Conservation (phyloP, 768 basidiomycete genomes). For the Psilocybe azurescens region DNA sequence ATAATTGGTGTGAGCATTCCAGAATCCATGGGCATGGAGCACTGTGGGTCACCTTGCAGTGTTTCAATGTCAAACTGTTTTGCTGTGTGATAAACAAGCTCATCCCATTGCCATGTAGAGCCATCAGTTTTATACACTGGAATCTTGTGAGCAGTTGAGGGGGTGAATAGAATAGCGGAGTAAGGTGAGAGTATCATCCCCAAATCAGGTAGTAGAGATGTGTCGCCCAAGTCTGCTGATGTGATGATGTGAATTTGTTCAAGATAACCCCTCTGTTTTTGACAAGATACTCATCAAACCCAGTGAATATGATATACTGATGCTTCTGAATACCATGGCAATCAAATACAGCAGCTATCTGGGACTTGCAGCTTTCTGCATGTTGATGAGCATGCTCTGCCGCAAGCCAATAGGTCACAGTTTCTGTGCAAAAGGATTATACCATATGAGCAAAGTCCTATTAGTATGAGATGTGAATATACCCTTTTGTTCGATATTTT, state of each 20-base stretch:
- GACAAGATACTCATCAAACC: conserved; percentile 10
- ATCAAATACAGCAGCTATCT: neutral
- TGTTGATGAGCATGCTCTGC: conserved; percentile 10
- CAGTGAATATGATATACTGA: conserved; percentile 2
- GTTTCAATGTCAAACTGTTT: neutral
- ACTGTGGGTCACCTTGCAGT: neutral
- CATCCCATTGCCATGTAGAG: neutral
- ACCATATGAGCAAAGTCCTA: too few relatives aligned
- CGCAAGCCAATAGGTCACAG: neutral
- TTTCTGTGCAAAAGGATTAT: too few relatives aligned
- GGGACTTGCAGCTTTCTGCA: neutral
- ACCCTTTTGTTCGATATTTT: too few relatives aligned
- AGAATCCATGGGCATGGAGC: neutral
- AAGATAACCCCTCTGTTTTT: conserved; percentile 1
- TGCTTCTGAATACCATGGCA: neutral
- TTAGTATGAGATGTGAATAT: too few relatives aligned
- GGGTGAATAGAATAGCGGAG: neutral
- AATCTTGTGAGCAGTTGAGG: neutral
- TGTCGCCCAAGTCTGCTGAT: neutral
- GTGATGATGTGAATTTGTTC: conserved; percentile 6
- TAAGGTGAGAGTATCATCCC: conserved; percentile 2
- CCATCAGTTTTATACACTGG: neutral
- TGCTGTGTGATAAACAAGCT: neutral
- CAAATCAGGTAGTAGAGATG: neutral
- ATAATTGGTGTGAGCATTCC: neutral